phyloP scores from a whole-genome alignment of 371 early-diverging fungal species.

The Circinella minor region DNA sequence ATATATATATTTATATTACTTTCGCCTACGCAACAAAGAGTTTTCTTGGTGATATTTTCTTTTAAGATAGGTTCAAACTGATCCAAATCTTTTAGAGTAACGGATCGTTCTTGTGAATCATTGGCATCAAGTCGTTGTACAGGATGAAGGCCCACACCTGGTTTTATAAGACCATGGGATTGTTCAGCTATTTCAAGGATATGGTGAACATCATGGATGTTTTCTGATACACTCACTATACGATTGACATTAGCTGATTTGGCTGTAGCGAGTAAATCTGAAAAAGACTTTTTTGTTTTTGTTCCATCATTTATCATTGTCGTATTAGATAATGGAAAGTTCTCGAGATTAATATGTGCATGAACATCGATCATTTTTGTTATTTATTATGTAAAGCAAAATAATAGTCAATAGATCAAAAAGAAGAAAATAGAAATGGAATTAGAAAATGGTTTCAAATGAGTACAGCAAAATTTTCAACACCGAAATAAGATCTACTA shows the following conservation, averaged over 20 bases:
- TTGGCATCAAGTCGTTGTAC: slow-evolving; percentile 44
- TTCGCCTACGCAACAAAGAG: slow-evolving; percentile 56
- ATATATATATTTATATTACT: slow-evolving; percentile 14
- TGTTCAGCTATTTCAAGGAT: slow-evolving; percentile 40
- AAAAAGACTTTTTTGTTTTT: not conserved
- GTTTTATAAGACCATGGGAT: slow-evolving; percentile 41
- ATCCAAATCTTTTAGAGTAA: slow-evolving; percentile 38
- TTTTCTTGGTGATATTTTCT: slow-evolving; percentile 25
- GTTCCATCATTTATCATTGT: slow-evolving; percentile 1
- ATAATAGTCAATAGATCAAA: too few species aligned
- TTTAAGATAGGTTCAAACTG: slow-evolving; percentile 42
- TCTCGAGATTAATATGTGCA: slow-evolving; percentile 48
- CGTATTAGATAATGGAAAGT: slow-evolving; percentile 33
- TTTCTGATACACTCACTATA: slow-evolving; percentile 53
- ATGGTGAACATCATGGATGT: slow-evolving; percentile 44
- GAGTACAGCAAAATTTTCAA: too few species aligned
- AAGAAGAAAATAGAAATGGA: too few species aligned
- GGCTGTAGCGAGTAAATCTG: slow-evolving; percentile 17
- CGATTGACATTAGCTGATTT: slow-evolving; percentile 36
- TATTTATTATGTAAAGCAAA: too few species aligned
- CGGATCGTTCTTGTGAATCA: slow-evolving; percentile 31
- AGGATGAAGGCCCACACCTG: slow-evolving; percentile 53
- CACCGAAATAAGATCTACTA: too few species aligned
- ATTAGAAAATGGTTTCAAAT: too few species aligned
- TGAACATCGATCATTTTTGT: slow-evolving; percentile 39